Base-by-base conservation (phyloP, 352 stramenopile species). In the Saprolegnia diclina region DNA sequence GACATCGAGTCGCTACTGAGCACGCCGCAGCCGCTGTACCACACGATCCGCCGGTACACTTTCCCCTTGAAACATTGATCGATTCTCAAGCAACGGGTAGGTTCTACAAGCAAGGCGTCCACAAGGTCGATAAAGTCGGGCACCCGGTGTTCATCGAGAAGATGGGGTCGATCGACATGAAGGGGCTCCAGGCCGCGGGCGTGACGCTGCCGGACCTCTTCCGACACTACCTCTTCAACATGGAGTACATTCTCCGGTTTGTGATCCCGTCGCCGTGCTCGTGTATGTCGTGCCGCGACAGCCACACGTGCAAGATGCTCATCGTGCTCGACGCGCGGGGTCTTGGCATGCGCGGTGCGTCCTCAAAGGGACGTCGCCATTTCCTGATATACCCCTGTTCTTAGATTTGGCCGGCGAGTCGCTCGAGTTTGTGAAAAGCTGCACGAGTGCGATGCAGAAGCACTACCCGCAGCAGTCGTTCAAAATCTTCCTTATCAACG, bases 401-500 rank as follows among this genome's bases (percentile, higher is more conserved):
- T n/a, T 69, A 24, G 84, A 94, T 55, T 77, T 94, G 62, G 79
- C 79, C 6, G 86, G 84, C 0, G 86, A 94, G 10, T 74, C 74
- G n/a, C 82, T 89, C 40, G 87, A 95, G 67, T 96, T 95, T 67
- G 81, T 96, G 9, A 79, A 85, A 9, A 72, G 76, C n/a, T 90
- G 83, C 57, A 90, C 85, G 0, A 81, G 85, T n/a, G 81, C 87
- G 65, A 92, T 96, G 79, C 84, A 93, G 69, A 76, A 76, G 13
- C 86, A 97, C 73, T 97, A 96, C 61, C 85, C 87, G 19, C 87
- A 96, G 74, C 79, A 85, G 5, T 96, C 85, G 48, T 90, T 85
- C 78, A 95, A 95, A 73, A 97, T 97, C 64, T 96, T 96, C 67
- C 83, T 97, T 50, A 76, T 97, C 52, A 96, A 97, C 65, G 90